Evolutionary conservation across 176 grass and related monocot genomes (phyloP), one percentile per base, ranked within the genome.

Genomic region (Areca catechu): DNA sequence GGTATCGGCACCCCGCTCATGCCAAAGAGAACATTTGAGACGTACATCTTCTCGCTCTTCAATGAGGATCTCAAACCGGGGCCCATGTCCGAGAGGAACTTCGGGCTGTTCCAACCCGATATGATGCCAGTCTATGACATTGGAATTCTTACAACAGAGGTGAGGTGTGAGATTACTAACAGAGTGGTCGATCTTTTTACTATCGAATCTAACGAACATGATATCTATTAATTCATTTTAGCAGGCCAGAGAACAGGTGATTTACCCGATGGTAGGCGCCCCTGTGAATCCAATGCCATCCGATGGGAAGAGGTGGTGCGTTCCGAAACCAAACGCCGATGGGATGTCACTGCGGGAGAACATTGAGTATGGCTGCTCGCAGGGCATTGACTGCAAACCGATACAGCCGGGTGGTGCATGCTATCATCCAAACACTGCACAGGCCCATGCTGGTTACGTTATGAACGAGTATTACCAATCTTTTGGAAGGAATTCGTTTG

Each of bases 1-100:
- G 86, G 83, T 27, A 59, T 83, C 3, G 91, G 91, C 71, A 90
- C 86, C 4, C 91, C 91, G 56, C 86, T 95, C 52, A 84, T 86
- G 86, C 83, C 83, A 1, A 79, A 86, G 68, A 86, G 80, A 16
- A 71, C 79, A 51, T 96, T 96, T 59, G 86, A 96, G 68, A 53
- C 82, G 15, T 90, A 73, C 61, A 58, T 95, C 78, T 90, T 84
- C 71, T 72, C 76, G 37, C 78, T 96, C 61, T 96, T 96, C 65
- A 74, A 90, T 50, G 83, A 90, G 74, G 51, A 96, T 76, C 80
- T 87, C 17, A 90, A 79, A 74, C 77, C 86, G 5, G 91, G 86
- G 1, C 86, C 83, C 0, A 21, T 67, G n/a, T 83, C 90, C 14
- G 54, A 86, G 71, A 77, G 76, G 58, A 83, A 81, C 58, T 89